These are phyloP conservation scores for Dacryopinax spathularia DNA, from an alignment of 768 basidiomycete species.

Conservation along the genomic window DNA sequence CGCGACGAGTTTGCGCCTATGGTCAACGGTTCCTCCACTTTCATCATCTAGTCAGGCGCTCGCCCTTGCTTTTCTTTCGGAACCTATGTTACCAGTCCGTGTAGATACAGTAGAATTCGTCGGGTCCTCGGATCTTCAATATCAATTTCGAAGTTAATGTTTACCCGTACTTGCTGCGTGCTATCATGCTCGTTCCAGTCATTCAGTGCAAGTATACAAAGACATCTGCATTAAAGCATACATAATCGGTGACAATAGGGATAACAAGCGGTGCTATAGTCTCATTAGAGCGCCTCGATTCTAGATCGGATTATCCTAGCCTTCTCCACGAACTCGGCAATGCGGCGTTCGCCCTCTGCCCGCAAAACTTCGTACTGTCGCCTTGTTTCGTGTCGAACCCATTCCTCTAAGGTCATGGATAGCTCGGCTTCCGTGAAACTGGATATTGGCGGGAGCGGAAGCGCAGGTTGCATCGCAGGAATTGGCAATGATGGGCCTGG, in stretches of 20 bases:
- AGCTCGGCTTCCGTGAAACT: conserved; percentile 50
- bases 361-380: conserved; percentile 47
- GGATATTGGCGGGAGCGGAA: conserved; percentile 17
- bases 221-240: not conserved
- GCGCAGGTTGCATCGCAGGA: not conserved
- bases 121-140: not conserved
- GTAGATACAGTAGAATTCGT: not conserved
- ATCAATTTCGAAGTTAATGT: not conserved
- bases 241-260: too few species aligned
- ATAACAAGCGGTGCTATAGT: too few species aligned
- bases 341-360: conserved; percentile 37
- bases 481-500: not conserved
- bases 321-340: conserved; percentile 34
- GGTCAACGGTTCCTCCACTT: not conserved
- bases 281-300: conserved; percentile 24
- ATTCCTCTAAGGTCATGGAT: conserved; percentile 69
- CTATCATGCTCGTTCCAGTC: too few species aligned
- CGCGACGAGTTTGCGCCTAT: not conserved
- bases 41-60: not conserved
- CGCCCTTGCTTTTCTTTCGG: not conserved
- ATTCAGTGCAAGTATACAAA: not conserved
- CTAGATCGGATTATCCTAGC: conserved; percentile 26
- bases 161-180: too few species aligned
- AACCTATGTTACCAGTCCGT: not conserved
- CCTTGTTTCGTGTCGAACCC: conserved; percentile 63